These are phyloP conservation scores for Amanita pallidorosea DNA, from an alignment of 768 basidiomycete genomes.

Conservation along the genomic window DNA sequence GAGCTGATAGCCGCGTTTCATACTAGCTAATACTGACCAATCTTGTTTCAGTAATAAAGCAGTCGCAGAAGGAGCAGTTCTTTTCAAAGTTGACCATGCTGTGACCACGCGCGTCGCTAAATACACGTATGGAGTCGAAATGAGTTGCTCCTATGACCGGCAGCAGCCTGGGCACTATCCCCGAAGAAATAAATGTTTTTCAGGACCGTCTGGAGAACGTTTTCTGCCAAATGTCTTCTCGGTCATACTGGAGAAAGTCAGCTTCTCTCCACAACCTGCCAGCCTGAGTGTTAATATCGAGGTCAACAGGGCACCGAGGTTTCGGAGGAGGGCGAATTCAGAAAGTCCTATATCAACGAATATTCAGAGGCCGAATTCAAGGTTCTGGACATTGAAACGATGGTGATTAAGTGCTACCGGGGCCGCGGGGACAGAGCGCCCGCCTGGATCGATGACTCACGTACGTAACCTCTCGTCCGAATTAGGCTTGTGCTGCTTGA, in stretches of 20 bases:
- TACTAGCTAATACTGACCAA: neutral
- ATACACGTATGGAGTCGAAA: slow-evolving; percentile 10
- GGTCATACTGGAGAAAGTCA: slow-evolving; percentile 8
- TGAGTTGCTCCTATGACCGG: slow-evolving; percentile 4
- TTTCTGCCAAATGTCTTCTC: slow-evolving; percentile 7
- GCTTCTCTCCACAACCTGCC: neutral
- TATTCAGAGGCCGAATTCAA: slow-evolving; percentile 6
- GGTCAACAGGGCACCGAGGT: slow-evolving; percentile 13
- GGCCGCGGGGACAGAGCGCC: slow-evolving; percentile 9
- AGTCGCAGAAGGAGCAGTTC: slow-evolving; percentile 15
- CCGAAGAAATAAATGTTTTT: neutral
- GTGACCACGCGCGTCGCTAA: slow-evolving; percentile 10
- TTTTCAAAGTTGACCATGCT: slow-evolving; percentile 13
- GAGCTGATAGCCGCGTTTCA: slow-evolving; percentile 12
- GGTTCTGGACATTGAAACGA: slow-evolving; percentile 4
- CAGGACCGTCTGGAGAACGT: slow-evolving; percentile 2
- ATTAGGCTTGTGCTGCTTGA: neutral
- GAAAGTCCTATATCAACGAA: slow-evolving; percentile 4
- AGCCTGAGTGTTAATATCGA: neutral
- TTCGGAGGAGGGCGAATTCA: slow-evolving; percentile 15
- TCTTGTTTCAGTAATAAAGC: slow-evolving; percentile 13
- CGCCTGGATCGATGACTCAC: slow-evolving; percentile 13
- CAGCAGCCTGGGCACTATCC: slow-evolving; percentile 5
- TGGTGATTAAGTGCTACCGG: slow-evolving; percentile 11
- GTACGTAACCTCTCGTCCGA: neutral